These are phyloP conservation scores for Przewalskia tangutica DNA, from an alignment of 257 asterid species.

Conservation along the genomic window DNA sequence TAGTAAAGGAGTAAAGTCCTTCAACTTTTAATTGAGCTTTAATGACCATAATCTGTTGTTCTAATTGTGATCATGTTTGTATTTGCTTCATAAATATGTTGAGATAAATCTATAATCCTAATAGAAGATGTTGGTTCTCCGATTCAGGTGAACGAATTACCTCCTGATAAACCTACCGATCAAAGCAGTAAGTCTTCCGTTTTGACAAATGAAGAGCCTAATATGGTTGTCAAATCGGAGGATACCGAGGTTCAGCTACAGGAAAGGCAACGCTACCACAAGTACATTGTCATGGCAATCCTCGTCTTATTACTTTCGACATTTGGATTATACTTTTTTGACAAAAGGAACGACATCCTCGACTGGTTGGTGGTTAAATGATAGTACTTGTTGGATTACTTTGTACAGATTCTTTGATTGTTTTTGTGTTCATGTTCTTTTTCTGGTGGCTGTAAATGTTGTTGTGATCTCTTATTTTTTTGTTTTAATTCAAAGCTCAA, in stretches of 20 bases:
- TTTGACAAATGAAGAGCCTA: constrained; percentile 7
- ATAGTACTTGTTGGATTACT: neutral
- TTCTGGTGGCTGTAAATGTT: neutral
- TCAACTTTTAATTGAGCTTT: neutral
- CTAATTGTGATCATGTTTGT: neutral
- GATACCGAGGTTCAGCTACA: constrained; percentile 3
- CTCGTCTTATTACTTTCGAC: constrained; percentile 35
- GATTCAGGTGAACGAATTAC: constrained; percentile 37
- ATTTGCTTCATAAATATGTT: neutral
- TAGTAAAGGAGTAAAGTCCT: neutral
- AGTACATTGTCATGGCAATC: constrained; percentile 19
- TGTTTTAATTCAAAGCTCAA: neutral
- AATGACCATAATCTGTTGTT: neutral
- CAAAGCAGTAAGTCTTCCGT: constrained; percentile 14
- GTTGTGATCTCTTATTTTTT: neutral
- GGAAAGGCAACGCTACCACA: constrained; percentile 16
- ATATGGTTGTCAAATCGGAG: constrained; percentile 15
- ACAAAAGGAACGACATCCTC: constrained; percentile 6
- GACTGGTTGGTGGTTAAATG: constrained; percentile 10
- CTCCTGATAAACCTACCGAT: constrained; percentile 5
- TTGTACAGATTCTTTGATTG: constrained; percentile 6
- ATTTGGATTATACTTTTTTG: constrained; percentile 31
- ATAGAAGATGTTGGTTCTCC: constrained; percentile 3
- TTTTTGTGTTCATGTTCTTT: neutral
- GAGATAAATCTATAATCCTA: neutral